Evolutionary conservation across 2,329 filamentous ascomycete species (phyloP).

Genomic region (Cadophora luteo-olivacea): DNA sequence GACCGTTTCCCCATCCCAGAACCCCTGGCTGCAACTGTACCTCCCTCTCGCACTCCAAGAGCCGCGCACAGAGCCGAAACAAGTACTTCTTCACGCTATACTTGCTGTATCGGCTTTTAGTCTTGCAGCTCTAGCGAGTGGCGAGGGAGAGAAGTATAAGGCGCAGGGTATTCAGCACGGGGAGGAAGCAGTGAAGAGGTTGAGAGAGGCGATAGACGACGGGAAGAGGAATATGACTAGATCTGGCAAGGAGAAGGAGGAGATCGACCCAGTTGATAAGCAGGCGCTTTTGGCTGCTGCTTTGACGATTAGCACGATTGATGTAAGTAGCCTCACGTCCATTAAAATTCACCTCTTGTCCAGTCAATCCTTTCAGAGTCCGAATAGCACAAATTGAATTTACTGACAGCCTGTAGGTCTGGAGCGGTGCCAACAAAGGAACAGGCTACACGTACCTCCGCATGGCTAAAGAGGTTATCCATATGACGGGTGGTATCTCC

Average conservation of each 20-base stretch:
- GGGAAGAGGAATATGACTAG: neutral
- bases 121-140: neutral
- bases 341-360: too few species aligned
- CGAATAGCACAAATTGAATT: too few species aligned
- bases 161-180: neutral
- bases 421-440: slow-evolving; percentile 2
- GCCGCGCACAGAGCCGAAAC: neutral
- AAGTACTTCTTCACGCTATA: neutral
- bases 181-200: neutral
- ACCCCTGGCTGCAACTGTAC: slow-evolving; percentile 5
- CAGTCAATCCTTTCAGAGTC: too few species aligned
- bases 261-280: neutral
- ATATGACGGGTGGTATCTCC: neutral
- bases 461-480: slow-evolving; percentile 7
- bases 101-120: neutral
- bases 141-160: neutral
- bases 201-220: neutral
- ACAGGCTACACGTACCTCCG: neutral
- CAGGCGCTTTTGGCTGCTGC: slow-evolving; percentile 2
- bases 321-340: neutral
- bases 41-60: neutral
- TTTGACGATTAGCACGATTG: neutral
- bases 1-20: neutral
- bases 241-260: neutral
- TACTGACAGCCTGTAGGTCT: neutral